Base-by-base conservation (phyloP, 108 stramenopile species). In the Skeletonema menzelii region DNA sequence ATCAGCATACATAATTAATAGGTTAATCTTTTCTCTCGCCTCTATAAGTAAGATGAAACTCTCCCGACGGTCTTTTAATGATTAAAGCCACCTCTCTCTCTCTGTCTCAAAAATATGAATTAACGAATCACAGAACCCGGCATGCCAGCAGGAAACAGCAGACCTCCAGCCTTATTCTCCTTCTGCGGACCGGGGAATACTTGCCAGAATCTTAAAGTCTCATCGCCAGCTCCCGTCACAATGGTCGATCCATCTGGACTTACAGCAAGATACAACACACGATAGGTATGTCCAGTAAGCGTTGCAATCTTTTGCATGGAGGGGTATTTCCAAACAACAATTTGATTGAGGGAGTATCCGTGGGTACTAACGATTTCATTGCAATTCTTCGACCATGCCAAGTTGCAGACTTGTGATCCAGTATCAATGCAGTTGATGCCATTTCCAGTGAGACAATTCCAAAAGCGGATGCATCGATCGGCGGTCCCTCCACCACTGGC, bases 151-250 rank as follows among this genome's bases (percentile, higher is more conserved):
- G 95, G 95, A 70, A 96, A 96, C 59, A 96, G 72, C 28, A 96
- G 69, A 6, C 92, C 92, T 27, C 88, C 84, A 31, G 87, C 77
- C 60, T 85, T 88, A 65, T 89, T 92, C n/a, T 83, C 87, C 59
- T 91, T 79, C 40, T 86, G 88, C 28, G 91, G 91, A 34, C 92
- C 97, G 0, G 98, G 99, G 74, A 99, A 99, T n/a, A 98, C 93
- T 63, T 97, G 96, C 99, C 99, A 99, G 69, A 99, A 99, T 14
- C 99, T 87, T 8, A 99, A 84, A 14, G 97, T 98, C 73, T 99
- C 99, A 70, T 99, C 99, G 20, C 98, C 99, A 20, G 99, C 99
- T 27, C 99, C 99, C 0, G 99, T 99, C 20, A 98, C 98, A 63
- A 98, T 95, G 1, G 97, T 98, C 47, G 91, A 94, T 40, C 97